Conservation (phyloP, 2,329 filamentous ascomycete genomes). For the Hypomyces perniciosus region DNA sequence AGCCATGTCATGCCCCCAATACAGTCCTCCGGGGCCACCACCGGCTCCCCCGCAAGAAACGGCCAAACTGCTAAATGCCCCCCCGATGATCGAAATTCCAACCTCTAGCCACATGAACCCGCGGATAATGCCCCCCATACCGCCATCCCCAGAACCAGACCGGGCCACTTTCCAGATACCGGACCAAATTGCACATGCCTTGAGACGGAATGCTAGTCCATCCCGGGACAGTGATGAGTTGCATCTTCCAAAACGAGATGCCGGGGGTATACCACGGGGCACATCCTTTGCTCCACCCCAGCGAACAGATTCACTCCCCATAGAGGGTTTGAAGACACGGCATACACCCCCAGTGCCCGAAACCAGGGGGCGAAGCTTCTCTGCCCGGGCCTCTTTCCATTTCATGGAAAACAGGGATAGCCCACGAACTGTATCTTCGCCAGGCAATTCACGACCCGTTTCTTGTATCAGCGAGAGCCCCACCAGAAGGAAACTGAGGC, state of each 20-base stretch:
- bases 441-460: conserved; percentile 24
- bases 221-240: neutral
- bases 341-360: conserved; percentile 31
- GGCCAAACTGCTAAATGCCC: conserved; percentile 14
- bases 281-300: conserved; percentile 25
- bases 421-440: conserved; percentile 28
- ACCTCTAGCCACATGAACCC: conserved; percentile 18
- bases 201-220: neutral
- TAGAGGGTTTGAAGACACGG: conserved; percentile 20
- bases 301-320: conserved; percentile 16
- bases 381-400: conserved; percentile 37
- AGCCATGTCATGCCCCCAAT: conserved; percentile 4
- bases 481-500: conserved; percentile 39
- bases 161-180: conserved; percentile 10
- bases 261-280: conserved; percentile 24
- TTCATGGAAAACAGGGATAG: conserved; percentile 22
- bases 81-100: conserved; percentile 17
- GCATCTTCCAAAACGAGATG: conserved; percentile 5
- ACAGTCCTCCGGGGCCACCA: conserved; percentile 9
- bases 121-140: conserved; percentile 24
- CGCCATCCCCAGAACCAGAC: conserved; percentile 24
- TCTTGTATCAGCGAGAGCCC: conserved; percentile 38
- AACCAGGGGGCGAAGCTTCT: conserved; percentile 40
- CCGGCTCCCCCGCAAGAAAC: conserved; percentile 1
- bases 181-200: neutral